phyloP scores from a whole-genome alignment of 2,329 filamentous ascomycete species.

The Geoglossum cookeanum region DNA sequence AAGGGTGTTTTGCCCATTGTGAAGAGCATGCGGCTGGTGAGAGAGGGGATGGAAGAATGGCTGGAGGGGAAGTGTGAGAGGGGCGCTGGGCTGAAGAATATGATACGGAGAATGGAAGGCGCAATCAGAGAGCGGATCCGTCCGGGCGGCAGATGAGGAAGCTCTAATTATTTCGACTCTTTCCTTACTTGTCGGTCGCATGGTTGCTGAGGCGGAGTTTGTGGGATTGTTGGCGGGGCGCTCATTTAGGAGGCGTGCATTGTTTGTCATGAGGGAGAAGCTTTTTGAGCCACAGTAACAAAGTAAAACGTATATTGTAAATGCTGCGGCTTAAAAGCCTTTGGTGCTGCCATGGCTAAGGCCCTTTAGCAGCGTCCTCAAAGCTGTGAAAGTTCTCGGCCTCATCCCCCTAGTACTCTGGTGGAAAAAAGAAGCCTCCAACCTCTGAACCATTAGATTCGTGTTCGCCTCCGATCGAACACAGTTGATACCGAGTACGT shows the following conservation, averaged over 20 bases:
- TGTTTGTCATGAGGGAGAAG: too few relatives aligned
- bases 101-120: slow-evolving; percentile 45
- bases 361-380: too few relatives aligned
- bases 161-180: neutral
- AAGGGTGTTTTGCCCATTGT: slow-evolving; percentile 52
- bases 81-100: slow-evolving; percentile 39
- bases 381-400: too few relatives aligned
- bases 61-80: slow-evolving; percentile 65
- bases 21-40: slow-evolving; percentile 44
- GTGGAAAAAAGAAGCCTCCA: too few relatives aligned
- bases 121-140: slow-evolving; percentile 39
- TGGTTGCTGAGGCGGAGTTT: neutral
- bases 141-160: neutral
- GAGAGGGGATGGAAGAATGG: slow-evolving; percentile 72
- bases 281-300: too few relatives aligned
- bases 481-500: too few relatives aligned
- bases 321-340: too few relatives aligned
- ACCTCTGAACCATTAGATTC: too few relatives aligned
- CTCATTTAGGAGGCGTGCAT: neutral
- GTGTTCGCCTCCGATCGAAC: too few relatives aligned
- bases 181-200: neutral
- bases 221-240: neutral
- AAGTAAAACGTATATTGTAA: too few relatives aligned
- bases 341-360: too few relatives aligned
- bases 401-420: too few relatives aligned